Evolutionary conservation across 108 stramenopile genomes (phyloP), one percentile per base, ranked within the genome.

Genomic region (Mediolabrus comicus): DNA sequence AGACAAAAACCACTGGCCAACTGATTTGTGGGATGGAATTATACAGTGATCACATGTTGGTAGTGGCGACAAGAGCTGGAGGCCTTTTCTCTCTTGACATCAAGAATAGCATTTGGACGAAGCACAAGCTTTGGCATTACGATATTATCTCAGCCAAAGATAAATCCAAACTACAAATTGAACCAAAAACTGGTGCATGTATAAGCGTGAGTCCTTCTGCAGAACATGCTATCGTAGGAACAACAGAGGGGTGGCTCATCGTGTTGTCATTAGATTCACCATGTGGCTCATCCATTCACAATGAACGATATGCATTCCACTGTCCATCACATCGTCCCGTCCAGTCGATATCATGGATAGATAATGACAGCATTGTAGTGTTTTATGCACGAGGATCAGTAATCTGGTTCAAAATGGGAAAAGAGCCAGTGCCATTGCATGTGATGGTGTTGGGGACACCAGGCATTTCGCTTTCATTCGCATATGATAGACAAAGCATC

Each of bases 1-100:
- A 79, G 55, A 59, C 74, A 31, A 74, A 83, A 27, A 36, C 30
- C 26, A 51, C 46, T 34, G 34, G 61, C 1, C 90, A 91, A 61
- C 63, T 80, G 10, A 63, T 91, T 27, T 76, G 80, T 35, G 90
- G 87, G 25, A 76, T 88, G 74, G 69, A 79, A 56, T 88, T 86
- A 43, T 83, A 57, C 58, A 34, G 35, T 22, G 35, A 69, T 14
- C 19, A 41, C 16, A 69, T 62, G 57, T 52, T 90, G 8, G 29
- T 90, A 0, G 75, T 88, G 31, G 79, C 84, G 38, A 86, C 87
- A 29, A 66, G 87, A 17, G 73, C 69, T 11, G 89, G 89, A 31
- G 75, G 78, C 9, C 46, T 87, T 0, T 62, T 85, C 56, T 62
- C 71, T 3, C 61, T 83, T 31, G 67, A 85, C 67, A 27, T 88